These are phyloP conservation scores for Boletus insuetus DNA, from an alignment of 768 basidiomycete genomes.

Conservation along the genomic window DNA sequence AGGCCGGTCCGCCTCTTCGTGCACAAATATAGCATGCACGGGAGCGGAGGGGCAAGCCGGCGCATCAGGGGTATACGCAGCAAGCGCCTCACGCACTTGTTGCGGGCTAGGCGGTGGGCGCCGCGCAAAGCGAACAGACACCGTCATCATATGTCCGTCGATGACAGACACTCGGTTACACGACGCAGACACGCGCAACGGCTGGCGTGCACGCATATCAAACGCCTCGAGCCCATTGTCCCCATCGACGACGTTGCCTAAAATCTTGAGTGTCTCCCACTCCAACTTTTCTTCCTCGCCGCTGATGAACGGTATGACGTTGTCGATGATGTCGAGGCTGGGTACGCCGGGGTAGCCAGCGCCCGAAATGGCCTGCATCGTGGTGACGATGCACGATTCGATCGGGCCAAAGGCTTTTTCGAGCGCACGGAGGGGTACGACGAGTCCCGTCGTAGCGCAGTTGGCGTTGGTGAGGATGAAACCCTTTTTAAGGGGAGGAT, in stretches of 20 bases:
- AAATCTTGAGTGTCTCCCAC: conserved; percentile 98
- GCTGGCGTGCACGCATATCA: conserved; percentile 79
- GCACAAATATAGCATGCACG: conserved; percentile 80
- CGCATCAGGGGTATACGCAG: conserved; percentile 70
- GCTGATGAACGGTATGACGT: conserved; percentile 90
- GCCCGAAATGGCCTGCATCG: conserved; percentile 97
- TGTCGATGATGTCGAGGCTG: conserved; percentile 89
- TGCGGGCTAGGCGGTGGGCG: conserved; percentile 83
- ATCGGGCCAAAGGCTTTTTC: conserved; percentile 93
- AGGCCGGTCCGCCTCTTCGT: conserved; percentile 89
- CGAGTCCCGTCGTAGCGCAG: conserved; percentile 92
- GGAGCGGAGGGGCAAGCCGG: conserved; percentile 86
- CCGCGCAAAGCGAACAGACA: conserved; percentile 78
- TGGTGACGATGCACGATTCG: conserved; percentile 87
- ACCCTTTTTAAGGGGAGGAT: conserved; percentile 70
- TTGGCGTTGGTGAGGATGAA: conserved; percentile 99
- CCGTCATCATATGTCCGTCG: conserved; percentile 91
- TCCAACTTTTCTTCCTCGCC: conserved; percentile 99
- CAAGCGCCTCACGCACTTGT: conserved; percentile 81
- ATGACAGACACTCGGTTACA: conserved; percentile 96
- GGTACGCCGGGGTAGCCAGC: conserved; percentile 96
- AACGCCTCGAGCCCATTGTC: conserved; percentile 61
- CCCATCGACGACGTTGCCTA: conserved; percentile 70
- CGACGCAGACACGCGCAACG: conserved; percentile 86
- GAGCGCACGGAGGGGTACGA: conserved; percentile 87